Base-by-base conservation (phyloP, 352 stramenopile genomes). In the Bremia lactucae region DNA sequence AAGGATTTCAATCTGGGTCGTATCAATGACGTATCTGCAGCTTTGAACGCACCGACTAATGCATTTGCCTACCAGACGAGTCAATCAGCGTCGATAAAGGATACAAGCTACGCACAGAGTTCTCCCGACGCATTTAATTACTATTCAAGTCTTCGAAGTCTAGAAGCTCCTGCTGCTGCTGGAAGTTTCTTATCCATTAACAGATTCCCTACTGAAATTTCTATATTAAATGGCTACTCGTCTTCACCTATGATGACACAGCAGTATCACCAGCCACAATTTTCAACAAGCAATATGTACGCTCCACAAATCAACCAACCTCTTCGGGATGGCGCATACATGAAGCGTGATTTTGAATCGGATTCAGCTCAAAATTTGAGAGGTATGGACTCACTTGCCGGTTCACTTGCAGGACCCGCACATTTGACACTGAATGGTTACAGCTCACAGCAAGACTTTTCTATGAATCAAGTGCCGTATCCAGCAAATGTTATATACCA, bases 251-350 rank as follows among this genome's bases (percentile, higher is more conserved):
- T 59, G 15, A 56, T 59, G 26, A 31, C 55, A 13, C 48, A 70
- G 14, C 46, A 53, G 31, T 75, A 67, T 28, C 49, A 54, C 22
- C 66, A 69, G 22, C 55, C 55, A n/a, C 62, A 77, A 38, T 48
- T 44, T 23, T 67, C 63, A 15, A 49, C 49, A 28, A 50, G 47
- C 45, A 67, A 59, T 26, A 56, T 73, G 47, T 62, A 70, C 40
- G 29, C 33, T 36, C 42, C 65, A 6, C 70, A 82, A 36, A 80
- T 86, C 33, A 79, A 83, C 35, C 31, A 83, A 20, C 68, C 72
- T 33, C 54, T 86, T 28, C 68, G 72, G 11, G 64, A 86, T 36
- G 68, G 68, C 16, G 62, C 60, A 34, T 63, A 80, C 40, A 62
- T 77, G 47, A 77, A 73, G 44, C 62, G 64, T 33, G 51, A 50